phyloP scores from a whole-genome alignment of 257 asterid genomes.

The Vinca minor region DNA sequence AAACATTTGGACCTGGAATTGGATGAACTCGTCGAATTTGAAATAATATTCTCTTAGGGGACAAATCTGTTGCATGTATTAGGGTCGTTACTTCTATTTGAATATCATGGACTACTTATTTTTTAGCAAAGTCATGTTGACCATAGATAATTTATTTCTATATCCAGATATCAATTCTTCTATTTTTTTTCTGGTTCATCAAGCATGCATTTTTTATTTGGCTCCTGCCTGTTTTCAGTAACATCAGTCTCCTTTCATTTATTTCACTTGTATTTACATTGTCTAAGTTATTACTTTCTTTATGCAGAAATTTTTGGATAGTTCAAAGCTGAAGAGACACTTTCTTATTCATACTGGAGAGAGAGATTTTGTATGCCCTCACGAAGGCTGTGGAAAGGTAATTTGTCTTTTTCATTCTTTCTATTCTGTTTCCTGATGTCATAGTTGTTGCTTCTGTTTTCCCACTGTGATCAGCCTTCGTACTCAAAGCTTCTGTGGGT shows the following conservation, averaged over 20 bases:
- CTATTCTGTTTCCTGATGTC: not conserved
- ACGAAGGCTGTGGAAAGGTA: slow-evolving; percentile 99
- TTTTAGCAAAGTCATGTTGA: slow-evolving; percentile 4
- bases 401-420: slow-evolving; percentile 21
- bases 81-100: not conserved
- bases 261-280: not conserved
- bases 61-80: not conserved
- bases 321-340: slow-evolving; percentile 94
- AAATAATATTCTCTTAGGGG: not conserved
- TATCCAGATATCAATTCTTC: not conserved
- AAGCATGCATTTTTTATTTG: not conserved
- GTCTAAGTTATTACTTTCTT: slow-evolving; percentile 22
- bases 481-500: not conserved
- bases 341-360: slow-evolving; percentile 95
- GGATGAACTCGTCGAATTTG: not conserved
- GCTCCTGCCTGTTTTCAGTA: not conserved
- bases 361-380: slow-evolving; percentile 91
- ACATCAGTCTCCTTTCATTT: not conserved
- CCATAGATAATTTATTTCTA: not conserved
- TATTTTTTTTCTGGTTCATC: not conserved
- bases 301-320: slow-evolving; percentile 98
- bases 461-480: not conserved
- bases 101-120: not conserved
- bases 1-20: not conserved
- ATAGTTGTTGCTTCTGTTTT: not conserved